phyloP scores from a whole-genome alignment of 805 yeast genomes.

The Metschnikowia koreensis region DNA sequence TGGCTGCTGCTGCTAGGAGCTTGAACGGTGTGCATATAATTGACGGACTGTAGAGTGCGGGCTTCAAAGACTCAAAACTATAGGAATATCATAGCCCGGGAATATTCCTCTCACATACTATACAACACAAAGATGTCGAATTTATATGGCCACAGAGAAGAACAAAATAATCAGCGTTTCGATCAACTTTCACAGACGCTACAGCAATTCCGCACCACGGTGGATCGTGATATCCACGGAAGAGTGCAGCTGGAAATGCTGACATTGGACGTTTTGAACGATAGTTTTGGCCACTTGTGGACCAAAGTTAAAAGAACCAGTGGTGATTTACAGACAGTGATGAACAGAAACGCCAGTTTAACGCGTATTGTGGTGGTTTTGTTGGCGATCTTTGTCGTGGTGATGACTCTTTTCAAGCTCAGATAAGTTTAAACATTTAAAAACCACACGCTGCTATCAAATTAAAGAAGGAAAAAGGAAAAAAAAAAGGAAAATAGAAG shows the following conservation, averaged over 20 bases:
- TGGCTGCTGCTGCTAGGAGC: no score
- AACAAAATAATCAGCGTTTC: conserved; percentile 42
- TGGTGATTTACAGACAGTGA: conserved; percentile 38
- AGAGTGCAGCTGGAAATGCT: conserved; percentile 40
- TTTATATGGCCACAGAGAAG: conserved; percentile 41
- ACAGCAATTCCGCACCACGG: conserved; percentile 42
- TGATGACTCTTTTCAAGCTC: conserved; percentile 41
- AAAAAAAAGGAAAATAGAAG: no score
- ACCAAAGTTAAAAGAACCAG: conserved; percentile 38
- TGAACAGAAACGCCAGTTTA: conserved; percentile 42
- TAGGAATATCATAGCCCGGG: no score
- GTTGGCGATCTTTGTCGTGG: conserved; percentile 31
- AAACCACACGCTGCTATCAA: no score
- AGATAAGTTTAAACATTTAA: conserved; percentile 10
- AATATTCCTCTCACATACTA: background rate
- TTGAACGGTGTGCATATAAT: no score
- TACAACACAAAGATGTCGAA: conserved; percentile 13
- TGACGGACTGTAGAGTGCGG: no score
- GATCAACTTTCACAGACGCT: conserved; percentile 43
- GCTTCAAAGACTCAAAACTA: no score
- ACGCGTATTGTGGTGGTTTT: conserved; percentile 37
- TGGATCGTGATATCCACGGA: conserved; percentile 42
- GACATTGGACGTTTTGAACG: conserved; percentile 38
- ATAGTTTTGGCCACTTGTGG: conserved; percentile 39
- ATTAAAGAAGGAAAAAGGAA: no score